Evolutionary conservation across 257 asterid genomes (phyloP).

Genomic region (Scutellaria barbata): DNA sequence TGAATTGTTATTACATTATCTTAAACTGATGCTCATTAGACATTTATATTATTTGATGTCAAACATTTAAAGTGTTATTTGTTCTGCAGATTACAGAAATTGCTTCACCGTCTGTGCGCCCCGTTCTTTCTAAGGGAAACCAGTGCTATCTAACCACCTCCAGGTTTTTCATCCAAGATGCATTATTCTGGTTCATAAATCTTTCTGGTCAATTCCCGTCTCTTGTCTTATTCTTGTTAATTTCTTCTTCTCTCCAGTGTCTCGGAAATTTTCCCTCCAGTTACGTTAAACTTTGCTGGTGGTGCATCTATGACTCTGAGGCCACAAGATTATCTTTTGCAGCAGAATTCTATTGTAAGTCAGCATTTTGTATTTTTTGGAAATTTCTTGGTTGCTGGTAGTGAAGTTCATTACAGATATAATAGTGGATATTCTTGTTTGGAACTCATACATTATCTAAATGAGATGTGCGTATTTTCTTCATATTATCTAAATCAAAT

Average conservation of each 20-base stretch:
- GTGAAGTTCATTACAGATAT: no score
- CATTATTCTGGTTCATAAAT: slow-evolving; percentile 9
- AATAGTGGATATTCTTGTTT: no score
- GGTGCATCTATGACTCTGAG: slow-evolving; percentile 79
- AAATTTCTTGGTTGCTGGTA: neutral
- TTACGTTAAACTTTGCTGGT: slow-evolving; percentile 81
- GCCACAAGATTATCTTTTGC: slow-evolving; percentile 90
- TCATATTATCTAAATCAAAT: no score
- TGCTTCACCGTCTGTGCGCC: slow-evolving; percentile 68
- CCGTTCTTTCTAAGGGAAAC: slow-evolving; percentile 64
- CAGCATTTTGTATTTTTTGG: neutral
- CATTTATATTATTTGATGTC: neutral
- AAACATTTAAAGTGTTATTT: neutral
- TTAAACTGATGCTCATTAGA: slow-evolving; percentile 2
- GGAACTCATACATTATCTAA: no score
- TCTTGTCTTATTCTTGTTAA: slow-evolving; percentile 5
- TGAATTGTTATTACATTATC: slow-evolving; percentile 26
- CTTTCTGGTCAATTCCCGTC: slow-evolving; percentile 15
- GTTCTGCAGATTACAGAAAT: slow-evolving; percentile 63
- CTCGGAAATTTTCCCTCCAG: slow-evolving; percentile 70
- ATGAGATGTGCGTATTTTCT: no score
- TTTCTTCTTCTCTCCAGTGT: slow-evolving; percentile 46
- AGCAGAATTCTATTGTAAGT: slow-evolving; percentile 88
- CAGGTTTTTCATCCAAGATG: slow-evolving; percentile 54
- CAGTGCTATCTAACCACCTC: slow-evolving; percentile 80